Evolutionary conservation across 257 asterid genomes (phyloP).

Genomic region (Nemophila menziesii): DNA sequence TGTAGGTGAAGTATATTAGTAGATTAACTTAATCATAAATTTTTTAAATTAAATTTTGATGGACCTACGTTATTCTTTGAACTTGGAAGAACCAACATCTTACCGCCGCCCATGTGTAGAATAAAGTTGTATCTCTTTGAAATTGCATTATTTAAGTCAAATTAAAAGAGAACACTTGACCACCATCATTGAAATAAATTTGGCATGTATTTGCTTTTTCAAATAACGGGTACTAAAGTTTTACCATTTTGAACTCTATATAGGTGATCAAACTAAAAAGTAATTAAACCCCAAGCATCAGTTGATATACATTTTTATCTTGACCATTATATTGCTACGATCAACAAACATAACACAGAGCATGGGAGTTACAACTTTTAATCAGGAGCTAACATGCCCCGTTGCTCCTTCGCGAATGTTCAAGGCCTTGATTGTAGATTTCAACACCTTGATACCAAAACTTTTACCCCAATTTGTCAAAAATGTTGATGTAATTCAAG

Average conservation of each 20-base stretch:
- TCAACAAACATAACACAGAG: background rate
- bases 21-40: too few relatives aligned
- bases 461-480: constrained; percentile 27
- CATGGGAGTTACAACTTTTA: constrained; percentile 25
- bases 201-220: background rate
- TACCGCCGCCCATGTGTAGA: background rate
- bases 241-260: background rate
- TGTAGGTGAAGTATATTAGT: too few relatives aligned
- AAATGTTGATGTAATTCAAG: constrained; percentile 21
- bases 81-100: too few relatives aligned
- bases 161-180: background rate
- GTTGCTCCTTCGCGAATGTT: constrained; percentile 21
- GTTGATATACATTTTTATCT: too few relatives aligned
- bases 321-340: background rate
- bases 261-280: too few relatives aligned
- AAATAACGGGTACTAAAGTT: background rate
- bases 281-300: too few relatives aligned
- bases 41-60: too few relatives aligned
- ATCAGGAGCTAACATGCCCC: constrained; percentile 21
- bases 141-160: background rate
- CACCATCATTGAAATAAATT: background rate
- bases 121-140: background rate
- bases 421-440: constrained; percentile 35
- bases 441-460: constrained; percentile 24
- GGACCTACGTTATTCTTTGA: too few relatives aligned